Base-by-base conservation (phyloP, 2,329 filamentous ascomycete species). In the Monilinia fructigena region DNA sequence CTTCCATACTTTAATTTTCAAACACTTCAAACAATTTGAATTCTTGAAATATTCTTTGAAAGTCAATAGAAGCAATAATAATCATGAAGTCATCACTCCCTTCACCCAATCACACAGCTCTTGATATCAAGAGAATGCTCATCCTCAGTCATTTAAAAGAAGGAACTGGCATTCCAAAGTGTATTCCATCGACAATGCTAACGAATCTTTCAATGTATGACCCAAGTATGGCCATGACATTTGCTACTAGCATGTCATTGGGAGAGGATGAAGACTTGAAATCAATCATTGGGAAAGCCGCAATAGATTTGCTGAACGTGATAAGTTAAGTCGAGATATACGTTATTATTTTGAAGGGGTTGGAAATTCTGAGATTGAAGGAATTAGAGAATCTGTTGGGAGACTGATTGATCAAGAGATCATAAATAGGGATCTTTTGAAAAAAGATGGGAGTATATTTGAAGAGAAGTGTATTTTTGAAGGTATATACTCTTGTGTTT, bases 41-140 rank as follows among this genome's bases (percentile, higher is more conserved):
- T 18, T 50, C 16, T 35, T 5, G 10, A n/a, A 35, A 38, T 2
- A 26, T 10, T 5, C 20, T 38, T 50, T 38, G 14, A 26, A 20
- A 38, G 20, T 20, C 8, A 38, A 7, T 31, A 20, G 14, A 38
- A 61, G 16, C 45, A 61, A 3, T 26, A 20, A 18, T 50, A 31
- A 50, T 50, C 47, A 61, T 61, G 58, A 50, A 61, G 14, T 50
- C n/a, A 38, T 26, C 45, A 7, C 3, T 20, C 14, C 31, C n/a
- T 23, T 10, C 14, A 26, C n/a, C 8, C 23, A 14, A 2, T 16
- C 10, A 26, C 8, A 50, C 58, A 14, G 45, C 58, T 61, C 12
- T 35, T 61, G 31, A 61, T 26, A n/a, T 61, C 12, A 61, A 61
- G 31, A 28, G 18, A 14, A 50, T 50, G 58, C 47, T 61, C 20